Percentiles rank a stretch among this genome's conserved stretches.
Conservation (phyloP, 2,329 filamentous ascomycete genomes). For the Venturia aucupariae region DNA sequence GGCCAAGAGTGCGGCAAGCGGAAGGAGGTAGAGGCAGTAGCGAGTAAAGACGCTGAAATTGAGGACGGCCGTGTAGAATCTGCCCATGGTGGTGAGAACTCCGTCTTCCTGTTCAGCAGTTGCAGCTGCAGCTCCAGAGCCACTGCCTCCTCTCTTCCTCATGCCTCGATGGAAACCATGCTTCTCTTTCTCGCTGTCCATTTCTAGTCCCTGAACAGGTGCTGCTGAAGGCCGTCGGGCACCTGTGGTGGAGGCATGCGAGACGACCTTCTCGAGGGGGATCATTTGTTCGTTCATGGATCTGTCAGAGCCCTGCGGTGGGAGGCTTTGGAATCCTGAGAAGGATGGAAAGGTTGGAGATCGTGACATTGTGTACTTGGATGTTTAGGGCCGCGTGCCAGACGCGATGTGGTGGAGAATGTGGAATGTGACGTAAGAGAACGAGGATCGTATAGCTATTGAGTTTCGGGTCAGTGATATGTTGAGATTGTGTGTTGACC, state of each 20-base stretch:
- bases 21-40: constrained; percentile 54
- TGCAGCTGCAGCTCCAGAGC: neutral
- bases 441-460: neutral
- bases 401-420: neutral
- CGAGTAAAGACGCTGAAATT: constrained; percentile 55
- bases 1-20: constrained; percentile 48
- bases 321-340: neutral
- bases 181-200: constrained; percentile 30
- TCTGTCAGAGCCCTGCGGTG: neutral
- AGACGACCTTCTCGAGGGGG: constrained; percentile 48
- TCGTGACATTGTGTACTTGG: neutral
- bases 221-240: constrained; percentile 9
- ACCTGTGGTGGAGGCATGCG: constrained; percentile 28
- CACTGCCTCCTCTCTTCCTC: constrained; percentile 16
- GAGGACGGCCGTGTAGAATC: constrained; percentile 50
- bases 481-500: neutral
- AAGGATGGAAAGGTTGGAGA: neutral
- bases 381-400: neutral
- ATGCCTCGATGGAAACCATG: constrained; percentile 28
- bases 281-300: constrained; percentile 29
- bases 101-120: constrained; percentile 22
- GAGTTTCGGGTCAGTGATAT: neutral
- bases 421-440: neutral
- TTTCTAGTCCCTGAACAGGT: constrained; percentile 15
- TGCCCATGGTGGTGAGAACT: constrained; percentile 44